Conservation (phyloP, 2,329 filamentous ascomycete genomes). For the Alternaria metachromatica region DNA sequence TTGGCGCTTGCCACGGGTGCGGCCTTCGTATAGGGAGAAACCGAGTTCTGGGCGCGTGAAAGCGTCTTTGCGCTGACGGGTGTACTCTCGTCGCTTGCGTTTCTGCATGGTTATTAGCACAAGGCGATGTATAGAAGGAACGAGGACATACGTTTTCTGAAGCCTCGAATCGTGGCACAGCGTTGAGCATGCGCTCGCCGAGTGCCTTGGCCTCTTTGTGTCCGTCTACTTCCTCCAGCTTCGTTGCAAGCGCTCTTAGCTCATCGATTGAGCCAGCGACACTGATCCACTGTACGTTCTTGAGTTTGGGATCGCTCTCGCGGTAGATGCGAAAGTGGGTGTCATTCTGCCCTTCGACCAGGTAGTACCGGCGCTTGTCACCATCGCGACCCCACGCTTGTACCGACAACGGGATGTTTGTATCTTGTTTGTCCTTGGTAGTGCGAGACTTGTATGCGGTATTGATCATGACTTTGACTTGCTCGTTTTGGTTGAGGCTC, state of each 20-base stretch:
- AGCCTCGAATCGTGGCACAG: constrained; percentile 88
- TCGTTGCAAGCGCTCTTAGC: constrained; percentile 74
- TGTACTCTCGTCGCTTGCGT: constrained; percentile 90
- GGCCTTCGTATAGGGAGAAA: constrained; percentile 93
- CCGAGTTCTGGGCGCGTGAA: constrained; percentile 88
- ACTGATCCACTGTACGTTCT: constrained; percentile 87
- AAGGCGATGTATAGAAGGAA: background rate
- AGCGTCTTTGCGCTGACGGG: constrained; percentile 81
- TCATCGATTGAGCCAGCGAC: constrained; percentile 92
- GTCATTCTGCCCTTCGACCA: constrained; percentile 93
- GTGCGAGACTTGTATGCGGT: constrained; percentile 69
- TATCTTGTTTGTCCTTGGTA: constrained; percentile 81
- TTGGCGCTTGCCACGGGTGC: constrained; percentile 92
- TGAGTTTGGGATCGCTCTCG: constrained; percentile 82
- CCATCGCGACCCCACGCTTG: constrained; percentile 91
- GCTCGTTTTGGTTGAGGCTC: constrained; percentile 87
- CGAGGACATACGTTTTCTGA: constrained; percentile 75
- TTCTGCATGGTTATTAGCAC: constrained; percentile 65
- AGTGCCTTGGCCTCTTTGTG: constrained; percentile 81
- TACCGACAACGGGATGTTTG: constrained; percentile 86
- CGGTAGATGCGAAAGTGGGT: constrained; percentile 93
- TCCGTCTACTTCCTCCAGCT: constrained; percentile 77
- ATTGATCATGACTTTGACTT: constrained; percentile 79
- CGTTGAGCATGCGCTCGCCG: constrained; percentile 76
- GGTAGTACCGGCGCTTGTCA: constrained; percentile 89